These are phyloP conservation scores for Backusella parvicylindrica DNA, from an alignment of 192 early-diverging fungal species.

Conservation along the genomic window DNA sequence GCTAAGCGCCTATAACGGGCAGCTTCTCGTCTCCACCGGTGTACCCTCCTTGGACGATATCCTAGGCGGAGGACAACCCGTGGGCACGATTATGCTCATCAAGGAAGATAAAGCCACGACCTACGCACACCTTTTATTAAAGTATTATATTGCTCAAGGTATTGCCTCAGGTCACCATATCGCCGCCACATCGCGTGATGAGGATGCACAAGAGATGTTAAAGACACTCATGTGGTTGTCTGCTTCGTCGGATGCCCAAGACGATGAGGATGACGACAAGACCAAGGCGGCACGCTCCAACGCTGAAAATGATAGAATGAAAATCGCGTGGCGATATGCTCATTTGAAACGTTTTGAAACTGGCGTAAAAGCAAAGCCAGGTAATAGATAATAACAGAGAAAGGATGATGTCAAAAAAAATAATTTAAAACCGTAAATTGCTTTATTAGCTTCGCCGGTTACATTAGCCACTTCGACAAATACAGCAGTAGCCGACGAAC, in stretches of 20 bases:
- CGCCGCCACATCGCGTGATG: slow-evolving; percentile 67
- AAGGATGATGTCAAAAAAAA: neutral
- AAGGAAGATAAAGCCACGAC: slow-evolving; percentile 77
- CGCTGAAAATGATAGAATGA: slow-evolving; percentile 62
- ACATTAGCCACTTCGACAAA: neutral
- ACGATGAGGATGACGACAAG: slow-evolving; percentile 44
- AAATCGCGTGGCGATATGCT: slow-evolving; percentile 96
- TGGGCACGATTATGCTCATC: slow-evolving; percentile 76
- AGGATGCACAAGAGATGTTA: slow-evolving; percentile 55
- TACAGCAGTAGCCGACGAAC: slow-evolving; percentile 16
- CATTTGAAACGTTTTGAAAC: slow-evolving; percentile 67
- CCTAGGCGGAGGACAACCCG: slow-evolving; percentile 80
- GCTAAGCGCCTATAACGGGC: slow-evolving; percentile 74
- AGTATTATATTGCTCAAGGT: slow-evolving; percentile 87
- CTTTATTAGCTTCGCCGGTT: slow-evolving; percentile 13
- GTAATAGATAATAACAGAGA: slow-evolving; percentile 21
- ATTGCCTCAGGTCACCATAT: slow-evolving; percentile 71
- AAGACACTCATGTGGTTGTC: slow-evolving; percentile 60
- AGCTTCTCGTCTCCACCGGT: slow-evolving; percentile 77
- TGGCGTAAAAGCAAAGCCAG: slow-evolving; percentile 37
- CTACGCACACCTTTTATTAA: slow-evolving; percentile 74
- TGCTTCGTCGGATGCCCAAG: slow-evolving; percentile 42
- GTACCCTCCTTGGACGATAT: slow-evolving; percentile 84
- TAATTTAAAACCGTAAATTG: too few relatives aligned
- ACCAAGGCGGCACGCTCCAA: slow-evolving; percentile 27